Percentiles rank a stretch among this genome's conserved stretches.
These are phyloP conservation scores for Coemansia guatemalensis DNA, from an alignment of 192 early-diverging fungal species.

Conservation along the genomic window DNA sequence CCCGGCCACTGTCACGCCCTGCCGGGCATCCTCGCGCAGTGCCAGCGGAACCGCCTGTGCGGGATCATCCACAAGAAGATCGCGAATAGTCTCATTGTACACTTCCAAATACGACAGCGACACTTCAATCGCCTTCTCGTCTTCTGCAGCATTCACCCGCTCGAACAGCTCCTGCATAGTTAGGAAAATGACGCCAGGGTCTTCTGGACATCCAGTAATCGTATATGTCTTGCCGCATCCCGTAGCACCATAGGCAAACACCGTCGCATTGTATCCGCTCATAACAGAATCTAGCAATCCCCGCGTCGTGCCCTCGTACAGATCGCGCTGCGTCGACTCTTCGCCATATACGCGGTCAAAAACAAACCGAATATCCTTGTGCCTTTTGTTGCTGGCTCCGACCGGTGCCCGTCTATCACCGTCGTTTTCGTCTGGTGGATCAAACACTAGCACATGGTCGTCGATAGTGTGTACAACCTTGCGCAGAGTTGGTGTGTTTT, in stretches of 20 bases:
- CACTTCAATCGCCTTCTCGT: conserved; percentile 64
- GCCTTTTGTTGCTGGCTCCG: conserved; percentile 60
- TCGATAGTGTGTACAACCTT: conserved; percentile 65
- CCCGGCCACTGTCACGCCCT: conserved; percentile 69
- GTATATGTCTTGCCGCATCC: conserved; percentile 90
- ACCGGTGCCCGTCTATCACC: conserved; percentile 43
- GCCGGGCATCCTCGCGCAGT: conserved; percentile 71
- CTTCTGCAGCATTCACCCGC: conserved; percentile 41
- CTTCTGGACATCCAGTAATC: conserved; percentile 62
- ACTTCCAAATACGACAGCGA: conserved; percentile 92
- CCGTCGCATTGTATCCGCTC: conserved; percentile 81
- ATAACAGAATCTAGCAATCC: conserved; percentile 69
- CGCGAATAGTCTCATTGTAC: conserved; percentile 93
- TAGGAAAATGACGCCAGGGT: conserved; percentile 69
- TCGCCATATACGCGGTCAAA: conserved; percentile 82
- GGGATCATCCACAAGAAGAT: conserved; percentile 63
- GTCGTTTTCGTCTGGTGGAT: conserved; percentile 63
- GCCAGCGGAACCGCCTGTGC: conserved; percentile 49
- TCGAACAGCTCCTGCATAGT: conserved; percentile 68
- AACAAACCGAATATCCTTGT: conserved; percentile 69
- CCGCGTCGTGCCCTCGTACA: conserved; percentile 69
- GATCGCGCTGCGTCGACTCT: conserved; percentile 64
- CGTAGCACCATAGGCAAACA: conserved; percentile 87
- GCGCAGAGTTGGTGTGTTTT: conserved; percentile 24
- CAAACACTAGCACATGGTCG: conserved; percentile 73